Base-by-base conservation (phyloP, 108 stramenopile genomes). In the Seminavis robusta region DNA sequence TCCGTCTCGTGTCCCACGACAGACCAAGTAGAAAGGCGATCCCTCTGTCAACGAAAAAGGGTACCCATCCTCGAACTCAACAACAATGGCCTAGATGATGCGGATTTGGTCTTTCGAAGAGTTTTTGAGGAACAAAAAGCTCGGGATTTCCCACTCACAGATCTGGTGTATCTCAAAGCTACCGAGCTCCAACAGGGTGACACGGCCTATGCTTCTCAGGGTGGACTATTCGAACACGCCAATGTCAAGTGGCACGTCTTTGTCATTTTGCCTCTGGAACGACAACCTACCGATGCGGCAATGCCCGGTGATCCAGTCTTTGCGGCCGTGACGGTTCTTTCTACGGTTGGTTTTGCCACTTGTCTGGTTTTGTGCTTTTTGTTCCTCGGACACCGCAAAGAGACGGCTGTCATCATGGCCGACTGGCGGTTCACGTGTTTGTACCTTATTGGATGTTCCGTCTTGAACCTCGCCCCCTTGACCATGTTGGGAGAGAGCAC, bases 391-490 rank as follows among this genome's bases (percentile, higher is more conserved):
- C 31, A 63, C 20, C 67, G 77, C 11, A 63, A 55, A 0, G 37
- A 61, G 31, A 47, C 29, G 36, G 66, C 56, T 4, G 61, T 73
- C 21, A 21, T 52, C 15, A 47, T 47, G 38, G 28, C 66, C 13
- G 77, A 78, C 56, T 73, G 57, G 57, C 55, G 71, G 10, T 78
- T 78, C 32, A 78, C 71, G 11, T 64, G 67, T 23, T 61, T 63
- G 3, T 78, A 73, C 48, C 41, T 78, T 41, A 15, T 65, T 29
- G 77, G 67, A 23, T 73, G 66, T 33, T 44, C 67, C 5, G 19
- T 73, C n/a, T 47, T 73, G 48, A 78, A 78, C 34, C 10, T 47
- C 21, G 43, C 69, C 1, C 52, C 61, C 24, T 47, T 70, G 26
- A 56, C 66, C 1, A 33, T 65, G 13, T 17, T 78, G 25, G 77